These are phyloP conservation scores for Lolium multiflorum DNA, from an alignment of 176 grass and related monocot species.

Conservation along the genomic window DNA sequence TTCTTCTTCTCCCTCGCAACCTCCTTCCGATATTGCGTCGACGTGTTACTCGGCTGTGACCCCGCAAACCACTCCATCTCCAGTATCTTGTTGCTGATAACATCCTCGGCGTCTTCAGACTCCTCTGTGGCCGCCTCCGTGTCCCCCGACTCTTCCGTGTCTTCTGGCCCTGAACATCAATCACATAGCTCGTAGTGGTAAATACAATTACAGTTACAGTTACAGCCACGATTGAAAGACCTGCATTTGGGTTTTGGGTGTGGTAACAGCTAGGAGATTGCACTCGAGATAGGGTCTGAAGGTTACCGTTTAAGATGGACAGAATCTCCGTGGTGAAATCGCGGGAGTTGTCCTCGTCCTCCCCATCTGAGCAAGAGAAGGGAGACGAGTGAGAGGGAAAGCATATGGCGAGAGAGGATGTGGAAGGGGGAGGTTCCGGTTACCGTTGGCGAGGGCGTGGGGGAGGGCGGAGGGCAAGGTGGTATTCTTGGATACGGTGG, in stretches of 20 bases:
- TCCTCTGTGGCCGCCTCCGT: not conserved
- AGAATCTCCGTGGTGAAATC: conserved; percentile 49
- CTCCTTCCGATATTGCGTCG: conserved; percentile 44
- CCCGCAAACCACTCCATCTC: conserved; percentile 58
- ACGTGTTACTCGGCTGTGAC: not conserved
- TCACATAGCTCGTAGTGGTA: not conserved
- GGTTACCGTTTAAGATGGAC: conserved; percentile 50
- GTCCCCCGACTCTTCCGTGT: not conserved
- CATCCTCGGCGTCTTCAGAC: conserved; percentile 16
- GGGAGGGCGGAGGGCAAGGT: conserved; percentile 34
- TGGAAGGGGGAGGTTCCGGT: not conserved
- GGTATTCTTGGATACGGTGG: conserved; percentile 37
- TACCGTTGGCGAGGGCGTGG: conserved; percentile 37
- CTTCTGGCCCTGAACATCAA: conserved; percentile 48
- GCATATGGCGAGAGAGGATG: not conserved
- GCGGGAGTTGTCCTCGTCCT: conserved; percentile 1
- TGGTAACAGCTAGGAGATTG: not conserved
- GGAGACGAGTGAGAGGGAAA: not conserved
- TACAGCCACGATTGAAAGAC: not conserved
- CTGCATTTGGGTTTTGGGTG: not conserved
- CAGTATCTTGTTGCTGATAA: conserved; percentile 52
- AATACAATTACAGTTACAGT: not conserved
- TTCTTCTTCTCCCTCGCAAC: conserved; percentile 72
- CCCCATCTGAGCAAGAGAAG: conserved; percentile 31
- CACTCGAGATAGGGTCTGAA: not conserved